phyloP scores from a whole-genome alignment of 345 rosid species.

The Punica granatum region DNA sequence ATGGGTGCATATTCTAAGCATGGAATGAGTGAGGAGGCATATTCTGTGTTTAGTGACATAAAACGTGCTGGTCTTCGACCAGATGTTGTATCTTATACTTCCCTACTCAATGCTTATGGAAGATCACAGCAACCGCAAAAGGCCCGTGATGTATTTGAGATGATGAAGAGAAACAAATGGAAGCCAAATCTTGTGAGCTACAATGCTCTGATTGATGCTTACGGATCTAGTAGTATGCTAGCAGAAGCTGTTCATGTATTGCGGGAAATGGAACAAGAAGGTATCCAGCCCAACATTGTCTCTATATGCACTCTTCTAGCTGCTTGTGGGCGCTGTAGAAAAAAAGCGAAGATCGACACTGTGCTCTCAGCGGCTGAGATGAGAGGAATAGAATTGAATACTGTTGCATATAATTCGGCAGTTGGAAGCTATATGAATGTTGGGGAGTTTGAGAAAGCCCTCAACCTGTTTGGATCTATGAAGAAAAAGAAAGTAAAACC shows the following conservation, averaged over 20 bases:
- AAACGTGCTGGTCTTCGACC: constrained; percentile 53
- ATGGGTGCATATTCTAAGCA: constrained; percentile 79
- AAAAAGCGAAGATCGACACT: constrained; percentile 64
- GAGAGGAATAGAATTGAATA: constrained; percentile 69
- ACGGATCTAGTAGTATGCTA: constrained; percentile 76
- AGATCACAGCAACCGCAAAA: constrained; percentile 69
- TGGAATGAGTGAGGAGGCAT: constrained; percentile 78
- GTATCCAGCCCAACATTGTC: constrained; percentile 60
- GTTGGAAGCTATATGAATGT: constrained; percentile 76
- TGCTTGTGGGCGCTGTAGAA: constrained; percentile 70
- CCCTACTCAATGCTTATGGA: constrained; percentile 85
- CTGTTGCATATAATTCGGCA: constrained; percentile 80
- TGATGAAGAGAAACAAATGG: constrained; percentile 59
- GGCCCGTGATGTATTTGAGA: constrained; percentile 63
- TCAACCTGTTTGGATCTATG: constrained; percentile 61
- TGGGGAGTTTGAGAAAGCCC: constrained; percentile 74
- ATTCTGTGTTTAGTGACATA: constrained; percentile 59
- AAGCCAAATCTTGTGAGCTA: constrained; percentile 73
- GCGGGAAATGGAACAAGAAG: constrained; percentile 77
- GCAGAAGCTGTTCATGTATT: constrained; percentile 69
- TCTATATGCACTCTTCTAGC: constrained; percentile 81
- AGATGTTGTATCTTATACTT: constrained; percentile 79
- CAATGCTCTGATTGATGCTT: constrained; percentile 87
- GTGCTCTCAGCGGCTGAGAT: constrained; percentile 73
- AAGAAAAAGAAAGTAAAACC: constrained; percentile 50